Conservation (phyloP, 1,139 yeast genomes). For the Yamadazyma spencermartinsiae region DNA sequence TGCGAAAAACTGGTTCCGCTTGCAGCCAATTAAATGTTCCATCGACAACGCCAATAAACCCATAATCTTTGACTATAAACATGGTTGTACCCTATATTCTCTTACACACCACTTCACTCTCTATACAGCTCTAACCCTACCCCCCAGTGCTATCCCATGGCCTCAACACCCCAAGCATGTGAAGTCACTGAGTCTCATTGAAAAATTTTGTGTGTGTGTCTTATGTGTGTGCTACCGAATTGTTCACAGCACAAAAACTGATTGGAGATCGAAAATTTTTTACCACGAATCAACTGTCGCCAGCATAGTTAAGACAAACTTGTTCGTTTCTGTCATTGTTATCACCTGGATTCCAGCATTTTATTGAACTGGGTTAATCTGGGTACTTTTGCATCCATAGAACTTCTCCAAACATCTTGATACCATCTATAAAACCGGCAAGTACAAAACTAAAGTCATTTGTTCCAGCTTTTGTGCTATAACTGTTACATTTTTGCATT, state of each 20-base stretch:
- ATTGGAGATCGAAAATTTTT: slow-evolving; percentile 4
- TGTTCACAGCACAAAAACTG: neutral
- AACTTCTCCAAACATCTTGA: neutral
- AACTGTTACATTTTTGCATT: neutral
- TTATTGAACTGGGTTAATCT: neutral
- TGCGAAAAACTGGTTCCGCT: neutral
- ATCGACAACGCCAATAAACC: too few relatives aligned
- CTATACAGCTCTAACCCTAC: too few relatives aligned
- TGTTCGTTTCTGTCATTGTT: neutral
- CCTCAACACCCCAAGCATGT: neutral
- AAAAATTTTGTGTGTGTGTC: slow-evolving; percentile 1
- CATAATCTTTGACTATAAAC: too few relatives aligned
- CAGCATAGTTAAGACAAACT: too few relatives aligned
- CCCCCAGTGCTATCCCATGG: neutral
- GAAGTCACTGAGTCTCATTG: slow-evolving; percentile 1
- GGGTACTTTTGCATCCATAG: neutral
- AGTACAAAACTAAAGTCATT: too few relatives aligned
- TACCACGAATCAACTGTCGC: slow-evolving; percentile 1
- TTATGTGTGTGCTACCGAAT: slow-evolving; percentile 3
- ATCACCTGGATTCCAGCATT: too few relatives aligned
- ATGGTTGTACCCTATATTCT: too few relatives aligned
- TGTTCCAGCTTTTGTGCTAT: neutral
- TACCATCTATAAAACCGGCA: too few relatives aligned
- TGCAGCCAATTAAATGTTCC: too few relatives aligned
- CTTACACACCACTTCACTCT: too few relatives aligned